Base-by-base conservation (phyloP, 805 yeast species). In the Starmerella ratchasimensis region DNA sequence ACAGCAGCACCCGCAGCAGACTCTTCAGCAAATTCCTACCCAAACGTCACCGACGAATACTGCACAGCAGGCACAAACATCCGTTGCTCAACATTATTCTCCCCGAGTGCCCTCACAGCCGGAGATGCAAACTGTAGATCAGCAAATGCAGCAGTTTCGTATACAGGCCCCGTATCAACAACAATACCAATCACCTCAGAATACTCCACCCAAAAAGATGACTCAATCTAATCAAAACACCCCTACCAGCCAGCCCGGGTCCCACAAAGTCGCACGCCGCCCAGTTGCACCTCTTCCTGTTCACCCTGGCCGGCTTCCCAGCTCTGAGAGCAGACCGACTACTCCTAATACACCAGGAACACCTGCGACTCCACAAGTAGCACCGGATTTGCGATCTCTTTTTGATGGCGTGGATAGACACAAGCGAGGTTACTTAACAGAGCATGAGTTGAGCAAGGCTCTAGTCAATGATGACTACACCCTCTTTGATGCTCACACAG, bases 381-480 rank as follows among this genome's bases (percentile, higher is more conserved):
- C 39, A 23, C 24, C 33, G n/a, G 54, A 50, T 32, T 40, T 51
- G 34, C 42, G 53, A 86, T 78, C 58, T 4, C 62, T 72, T 13
- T 73, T 73, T 47, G 72, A 68, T 38, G 65, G 65, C 37, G 74
- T 69, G 4, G 79, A 76, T 53, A 57, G 66, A 24, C 65, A 72
- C 47, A 58, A 63, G 28, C 65, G 69, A 29, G 81, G 81, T 1
- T 59, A 52, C 36, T 63, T 77, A 27, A 65, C 75, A 2, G 72
- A 71, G 35, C 55, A 56, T 10, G 86, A 78, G 56, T 62, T 77
- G 28, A 65, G 74, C 5, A 55, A 58, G 28, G 80, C 80, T 2
- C 59, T 77, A 36, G 61, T 69, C 17, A 77, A 77, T 50, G 72
- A 74, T 39, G 82, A 76, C 53, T 72, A 72, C 38, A 65, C 82